Base-by-base conservation (phyloP, 108 stramenopile species). In the Conticribra weissflogii region DNA sequence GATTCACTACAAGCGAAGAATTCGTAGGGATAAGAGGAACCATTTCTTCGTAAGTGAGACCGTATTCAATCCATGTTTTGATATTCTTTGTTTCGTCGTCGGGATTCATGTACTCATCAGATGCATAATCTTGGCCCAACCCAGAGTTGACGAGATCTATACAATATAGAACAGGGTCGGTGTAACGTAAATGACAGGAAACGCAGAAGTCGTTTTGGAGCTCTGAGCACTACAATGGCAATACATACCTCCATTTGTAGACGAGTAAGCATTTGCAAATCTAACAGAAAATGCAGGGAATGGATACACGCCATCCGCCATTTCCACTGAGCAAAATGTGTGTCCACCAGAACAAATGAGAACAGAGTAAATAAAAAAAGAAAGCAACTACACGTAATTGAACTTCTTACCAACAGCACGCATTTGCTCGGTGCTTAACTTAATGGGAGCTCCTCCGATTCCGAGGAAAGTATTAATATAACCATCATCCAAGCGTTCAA, bases 241-340 rank as follows among this genome's bases (percentile, higher is more conserved):
- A n/a, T n/a, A n/a, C n/a, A n/a, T n/a, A n/a, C n/a, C 62, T 47
- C 18, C 17, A 19, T 63, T 63, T 17, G 62, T 63, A n/a, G 62
- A 63, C 27, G 62, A 63, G 23, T 63, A 63, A 17, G 62, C 62
- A 50, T 63, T 63, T 16, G 47, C 62, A 24, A 63, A 47, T 30
- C 62, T 47, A 1, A 23, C 45, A 29, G 22, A n/a, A 28, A 63
- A 47, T 19, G 48, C 16, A 1, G 62, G 62, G 12, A 47, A 47
- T 24, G 62, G 22, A 23, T 47, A 63, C 2, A 23, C 23, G 2
- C 16, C 23, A 14, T 47, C 27, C 12, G 8, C 12, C 36, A 41
- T 9, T 41, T 41, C 36, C 5, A 41, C 36, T 41, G 36, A 41
- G 12, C 12, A 41, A 41, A 41, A 9, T 41, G 36, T 41, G 12